Conservation (phyloP, 495 filamentous ascomycete species). For the Polyplosphaeria fusca region DNA sequence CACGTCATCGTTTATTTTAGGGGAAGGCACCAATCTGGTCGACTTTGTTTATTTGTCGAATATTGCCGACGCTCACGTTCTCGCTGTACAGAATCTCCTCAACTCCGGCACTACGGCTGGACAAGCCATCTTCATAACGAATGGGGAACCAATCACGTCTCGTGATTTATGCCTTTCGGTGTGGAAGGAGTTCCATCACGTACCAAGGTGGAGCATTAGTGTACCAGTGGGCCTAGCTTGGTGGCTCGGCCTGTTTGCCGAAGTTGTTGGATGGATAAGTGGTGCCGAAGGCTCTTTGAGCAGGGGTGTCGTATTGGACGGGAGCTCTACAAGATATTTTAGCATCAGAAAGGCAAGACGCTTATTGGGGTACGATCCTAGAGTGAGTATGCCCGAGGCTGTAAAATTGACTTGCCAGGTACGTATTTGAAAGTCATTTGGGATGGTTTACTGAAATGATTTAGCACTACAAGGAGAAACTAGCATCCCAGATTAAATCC, state of each 20-base stretch:
- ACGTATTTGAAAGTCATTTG: conserved; percentile 9
- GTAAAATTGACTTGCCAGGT: conserved; percentile 37
- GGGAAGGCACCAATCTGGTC: conserved; percentile 56
- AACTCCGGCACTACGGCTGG: conserved; percentile 56
- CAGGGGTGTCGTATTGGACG: conserved; percentile 57
- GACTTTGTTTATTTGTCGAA: conserved; percentile 63
- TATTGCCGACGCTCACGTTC: conserved; percentile 59
- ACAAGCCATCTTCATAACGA: conserved; percentile 62
- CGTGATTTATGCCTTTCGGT: conserved; percentile 59
- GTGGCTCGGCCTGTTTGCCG: conserved; percentile 48
- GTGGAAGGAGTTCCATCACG: conserved; percentile 59
- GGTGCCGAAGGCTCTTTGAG: conserved; percentile 51
- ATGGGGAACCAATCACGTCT: conserved; percentile 60
- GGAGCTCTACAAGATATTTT: conserved; percentile 52
- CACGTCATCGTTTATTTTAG: conserved; percentile 58
- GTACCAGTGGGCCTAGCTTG: conserved; percentile 54
- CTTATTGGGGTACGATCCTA: conserved; percentile 58
- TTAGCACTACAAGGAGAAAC: conserved; percentile 21
- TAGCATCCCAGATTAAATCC: background rate
- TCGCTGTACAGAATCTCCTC: conserved; percentile 59
- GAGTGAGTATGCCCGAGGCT: conserved; percentile 55
- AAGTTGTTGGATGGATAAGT: conserved; percentile 52
- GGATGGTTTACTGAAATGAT: background rate
- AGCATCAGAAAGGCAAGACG: conserved; percentile 55
- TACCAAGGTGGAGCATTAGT: conserved; percentile 49